A percentile compares a stretch with the other conserved stretches of the same genome.
These are phyloP conservation scores for Gossypium raimondii DNA, from an alignment of 345 rosid species.

Conservation along the genomic window DNA sequence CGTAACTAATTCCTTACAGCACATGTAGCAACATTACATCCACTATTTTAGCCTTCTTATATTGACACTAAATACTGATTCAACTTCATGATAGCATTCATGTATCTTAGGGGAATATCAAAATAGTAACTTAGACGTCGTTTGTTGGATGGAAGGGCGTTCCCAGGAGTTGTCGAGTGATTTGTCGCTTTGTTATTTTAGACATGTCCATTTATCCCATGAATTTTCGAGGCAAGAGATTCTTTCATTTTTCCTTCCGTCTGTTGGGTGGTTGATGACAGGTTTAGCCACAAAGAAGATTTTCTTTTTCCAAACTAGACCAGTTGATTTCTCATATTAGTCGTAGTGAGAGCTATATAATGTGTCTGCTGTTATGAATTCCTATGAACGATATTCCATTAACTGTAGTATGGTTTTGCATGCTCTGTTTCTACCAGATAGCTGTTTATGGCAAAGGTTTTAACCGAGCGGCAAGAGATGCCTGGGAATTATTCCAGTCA, in stretches of 20 bases:
- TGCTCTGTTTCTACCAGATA: slow-evolving; percentile 43
- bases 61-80: neutral
- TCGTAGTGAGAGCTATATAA: neutral
- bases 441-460: slow-evolving; percentile 93
- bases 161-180: neutral
- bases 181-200: neutral
- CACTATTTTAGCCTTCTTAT: neutral
- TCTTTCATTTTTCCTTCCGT: neutral
- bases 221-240: neutral
- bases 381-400: neutral
- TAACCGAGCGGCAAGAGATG: slow-evolving; percentile 92
- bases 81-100: neutral
- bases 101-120: neutral
- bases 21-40: neutral
- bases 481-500: slow-evolving; percentile 95
- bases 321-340: neutral
- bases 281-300: neutral
- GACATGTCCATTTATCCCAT: neutral
- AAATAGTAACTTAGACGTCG: neutral
- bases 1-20: neutral
- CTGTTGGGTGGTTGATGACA: slow-evolving; percentile 3
- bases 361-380: neutral
- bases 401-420: neutral
- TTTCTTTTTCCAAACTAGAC: neutral
- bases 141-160: neutral